Evolutionary conservation across 2,329 filamentous ascomycete species (phyloP).

Genomic region (Trichoderma hamatum): DNA sequence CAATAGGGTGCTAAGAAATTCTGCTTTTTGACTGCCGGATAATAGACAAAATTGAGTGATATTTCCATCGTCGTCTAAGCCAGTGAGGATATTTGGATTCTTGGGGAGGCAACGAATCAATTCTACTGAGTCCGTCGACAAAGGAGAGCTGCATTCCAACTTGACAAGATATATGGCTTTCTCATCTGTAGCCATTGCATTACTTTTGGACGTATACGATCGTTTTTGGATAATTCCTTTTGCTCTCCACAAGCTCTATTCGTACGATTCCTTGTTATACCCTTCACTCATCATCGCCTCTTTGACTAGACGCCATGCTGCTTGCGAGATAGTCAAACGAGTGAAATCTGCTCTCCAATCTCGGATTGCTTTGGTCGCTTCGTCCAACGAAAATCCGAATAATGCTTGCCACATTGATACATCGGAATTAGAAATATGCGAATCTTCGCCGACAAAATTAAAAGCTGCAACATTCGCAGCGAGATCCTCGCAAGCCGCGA

Average conservation of each 20-base stretch:
- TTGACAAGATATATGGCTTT: background rate
- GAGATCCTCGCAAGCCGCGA: background rate
- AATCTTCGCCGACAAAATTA: background rate
- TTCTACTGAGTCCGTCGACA: background rate
- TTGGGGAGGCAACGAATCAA: background rate
- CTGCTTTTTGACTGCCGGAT: background rate
- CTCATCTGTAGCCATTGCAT: background rate
- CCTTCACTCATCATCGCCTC: background rate
- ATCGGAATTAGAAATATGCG: background rate
- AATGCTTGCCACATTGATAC: background rate
- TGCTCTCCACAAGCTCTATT: background rate
- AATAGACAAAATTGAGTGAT: background rate
- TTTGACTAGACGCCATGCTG: background rate
- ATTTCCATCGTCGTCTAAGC: background rate
- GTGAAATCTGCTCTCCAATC: slow-evolving; percentile 8
- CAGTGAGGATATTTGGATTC: background rate
- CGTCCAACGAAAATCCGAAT: background rate
- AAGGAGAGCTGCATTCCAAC: background rate
- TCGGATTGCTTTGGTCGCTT: background rate
- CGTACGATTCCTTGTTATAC: slow-evolving; percentile 3
- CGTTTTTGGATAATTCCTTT: background rate
- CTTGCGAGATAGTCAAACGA: background rate
- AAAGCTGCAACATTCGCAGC: background rate
- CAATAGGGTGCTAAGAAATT: background rate
- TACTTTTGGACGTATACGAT: background rate